phyloP scores from a whole-genome alignment of 106 monocot genomes.

The Dendrobium nobile region DNA sequence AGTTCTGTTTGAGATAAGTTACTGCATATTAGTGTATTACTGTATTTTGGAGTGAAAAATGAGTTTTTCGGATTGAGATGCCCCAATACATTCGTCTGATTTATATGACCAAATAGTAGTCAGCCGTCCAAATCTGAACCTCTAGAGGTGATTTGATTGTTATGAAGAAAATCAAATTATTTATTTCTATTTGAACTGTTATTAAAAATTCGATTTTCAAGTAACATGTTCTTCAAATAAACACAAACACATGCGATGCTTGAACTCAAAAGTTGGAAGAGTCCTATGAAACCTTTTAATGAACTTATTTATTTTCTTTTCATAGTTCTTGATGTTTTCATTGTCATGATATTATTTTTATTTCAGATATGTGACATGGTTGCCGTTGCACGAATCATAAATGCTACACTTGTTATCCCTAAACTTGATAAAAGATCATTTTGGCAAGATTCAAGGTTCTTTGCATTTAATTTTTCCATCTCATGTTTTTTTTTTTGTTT shows the following conservation, averaged over 20 bases:
- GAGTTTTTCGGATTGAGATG: too few relatives aligned
- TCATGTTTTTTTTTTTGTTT: neutral
- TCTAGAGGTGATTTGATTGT: too few relatives aligned
- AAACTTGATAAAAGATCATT: slow-evolving; percentile 88
- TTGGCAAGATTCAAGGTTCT: slow-evolving; percentile 92
- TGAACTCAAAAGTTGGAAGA: neutral
- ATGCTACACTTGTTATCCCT: slow-evolving; percentile 92
- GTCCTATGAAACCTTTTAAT: neutral
- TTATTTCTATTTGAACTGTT: neutral
- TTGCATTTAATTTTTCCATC: neutral
- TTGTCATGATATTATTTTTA: neutral
- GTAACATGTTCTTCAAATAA: neutral
- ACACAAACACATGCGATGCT: neutral
- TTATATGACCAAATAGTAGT: too few relatives aligned
- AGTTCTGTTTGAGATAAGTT: too few relatives aligned
- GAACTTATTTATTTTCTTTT: neutral
- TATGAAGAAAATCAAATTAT: too few relatives aligned
- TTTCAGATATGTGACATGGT: slow-evolving; percentile 98
- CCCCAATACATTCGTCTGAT: too few relatives aligned
- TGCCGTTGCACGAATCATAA: slow-evolving; percentile 81
- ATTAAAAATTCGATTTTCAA: neutral
- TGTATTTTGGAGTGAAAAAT: too few relatives aligned
- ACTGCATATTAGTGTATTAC: too few relatives aligned
- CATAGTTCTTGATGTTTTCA: neutral
- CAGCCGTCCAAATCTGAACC: too few relatives aligned